A percentile compares a stretch with the other conserved stretches of the same genome.
phyloP scores from a whole-genome alignment of 371 early-diverging fungal species.

The Coemansia sp. region DNA sequence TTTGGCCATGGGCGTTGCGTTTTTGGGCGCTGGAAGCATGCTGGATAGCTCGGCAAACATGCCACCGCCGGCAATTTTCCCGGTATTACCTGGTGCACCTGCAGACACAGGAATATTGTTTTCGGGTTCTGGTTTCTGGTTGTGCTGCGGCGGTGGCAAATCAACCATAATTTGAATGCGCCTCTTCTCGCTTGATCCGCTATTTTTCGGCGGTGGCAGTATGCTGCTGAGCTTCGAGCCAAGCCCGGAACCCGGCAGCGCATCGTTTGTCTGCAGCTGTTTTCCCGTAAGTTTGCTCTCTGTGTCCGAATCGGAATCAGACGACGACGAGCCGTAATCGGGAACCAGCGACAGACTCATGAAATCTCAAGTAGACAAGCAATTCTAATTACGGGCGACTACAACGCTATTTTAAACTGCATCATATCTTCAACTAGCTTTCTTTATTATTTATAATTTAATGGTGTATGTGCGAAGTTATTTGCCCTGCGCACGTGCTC shows the following conservation, averaged over 20 bases:
- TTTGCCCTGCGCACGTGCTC: too few relatives aligned
- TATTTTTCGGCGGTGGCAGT: conserved; percentile 26
- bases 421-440: too few relatives aligned
- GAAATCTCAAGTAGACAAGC: too few relatives aligned
- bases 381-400: too few relatives aligned
- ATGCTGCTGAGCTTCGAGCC: conserved; percentile 33
- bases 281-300: background rate
- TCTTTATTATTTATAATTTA: too few relatives aligned
- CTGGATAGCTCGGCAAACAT: conserved; percentile 48
- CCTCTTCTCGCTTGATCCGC: background rate
- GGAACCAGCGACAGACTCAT: conserved; percentile 15
- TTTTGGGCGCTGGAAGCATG: conserved; percentile 56
- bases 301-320: conserved; percentile 30
- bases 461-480: too few relatives aligned
- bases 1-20: conserved; percentile 3
- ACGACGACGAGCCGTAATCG: conserved; percentile 32
- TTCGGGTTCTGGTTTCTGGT: background rate
- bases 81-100: background rate
- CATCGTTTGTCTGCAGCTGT: background rate
- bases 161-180: conserved; percentile 23
- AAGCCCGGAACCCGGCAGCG: background rate
- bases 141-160: conserved; percentile 3
- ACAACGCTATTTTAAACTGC: too few relatives aligned
- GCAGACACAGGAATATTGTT: conserved; percentile 1
- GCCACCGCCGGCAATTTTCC: background rate